Evolutionary conservation across 768 basidiomycete species (phyloP).

Genomic region (Lentinula lateritia): DNA sequence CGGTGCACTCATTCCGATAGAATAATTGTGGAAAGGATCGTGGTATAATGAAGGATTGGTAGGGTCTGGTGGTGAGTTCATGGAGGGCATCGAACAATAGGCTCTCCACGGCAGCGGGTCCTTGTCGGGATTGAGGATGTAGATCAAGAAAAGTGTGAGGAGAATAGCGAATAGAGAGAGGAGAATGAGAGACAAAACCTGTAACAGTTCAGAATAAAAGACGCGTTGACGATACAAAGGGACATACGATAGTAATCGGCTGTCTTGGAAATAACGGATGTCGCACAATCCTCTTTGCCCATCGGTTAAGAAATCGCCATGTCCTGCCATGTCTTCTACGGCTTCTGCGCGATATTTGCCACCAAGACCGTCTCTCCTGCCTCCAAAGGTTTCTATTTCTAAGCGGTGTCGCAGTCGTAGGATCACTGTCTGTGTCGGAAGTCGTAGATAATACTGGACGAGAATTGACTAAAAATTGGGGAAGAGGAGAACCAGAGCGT

Average conservation of each 20-base stretch:
- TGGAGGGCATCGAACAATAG: conserved; percentile 74
- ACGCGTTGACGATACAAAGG: background rate
- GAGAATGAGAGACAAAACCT: conserved; percentile 70
- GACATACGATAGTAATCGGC: conserved; percentile 73
- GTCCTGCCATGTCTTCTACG: conserved; percentile 44
- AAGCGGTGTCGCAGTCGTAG: conserved; percentile 37
- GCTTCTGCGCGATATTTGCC: conserved; percentile 43
- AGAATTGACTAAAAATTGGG: conserved; percentile 46
- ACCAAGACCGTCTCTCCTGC: conserved; percentile 52
- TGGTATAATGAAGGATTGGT: conserved; percentile 23
- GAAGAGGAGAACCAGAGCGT: conserved; percentile 54
- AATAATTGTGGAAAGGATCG: conserved; percentile 29
- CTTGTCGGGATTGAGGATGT: conserved; percentile 95
- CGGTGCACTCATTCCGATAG: conserved; percentile 23
- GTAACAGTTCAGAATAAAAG: conserved; percentile 11
- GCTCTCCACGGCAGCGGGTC: conserved; percentile 90
- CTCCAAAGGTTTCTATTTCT: conserved; percentile 30
- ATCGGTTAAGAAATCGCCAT: conserved; percentile 48
- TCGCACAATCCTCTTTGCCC: conserved; percentile 50
- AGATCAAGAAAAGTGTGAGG: conserved; percentile 82
- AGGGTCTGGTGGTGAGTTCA: conserved; percentile 37
- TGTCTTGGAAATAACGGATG: conserved; percentile 77
- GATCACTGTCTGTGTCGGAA: conserved; percentile 62
- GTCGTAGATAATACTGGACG: conserved; percentile 33
- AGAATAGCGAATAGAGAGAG: conserved; percentile 78